phyloP scores from a whole-genome alignment of 1,284 basidiomycete species.

The Hypsizygus ulmarius region DNA sequence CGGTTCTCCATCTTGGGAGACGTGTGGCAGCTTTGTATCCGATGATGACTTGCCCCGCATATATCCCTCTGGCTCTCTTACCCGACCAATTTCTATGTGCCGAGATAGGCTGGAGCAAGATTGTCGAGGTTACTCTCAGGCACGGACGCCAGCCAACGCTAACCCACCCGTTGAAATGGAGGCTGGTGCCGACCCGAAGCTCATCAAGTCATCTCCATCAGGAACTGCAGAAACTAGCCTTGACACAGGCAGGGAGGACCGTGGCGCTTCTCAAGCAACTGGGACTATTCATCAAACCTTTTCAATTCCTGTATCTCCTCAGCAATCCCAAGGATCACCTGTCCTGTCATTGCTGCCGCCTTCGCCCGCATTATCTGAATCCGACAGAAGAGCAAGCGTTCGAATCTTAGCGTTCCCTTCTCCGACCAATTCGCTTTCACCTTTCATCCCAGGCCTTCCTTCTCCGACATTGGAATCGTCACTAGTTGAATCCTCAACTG shows the following conservation, averaged over 20 bases:
- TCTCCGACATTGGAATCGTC: conserved; percentile 16
- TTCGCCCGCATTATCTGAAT: conserved; percentile 3
- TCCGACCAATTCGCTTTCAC: conserved; percentile 15
- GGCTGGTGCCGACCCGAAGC: conserved; percentile 12
- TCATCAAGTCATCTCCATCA: conserved; percentile 16
- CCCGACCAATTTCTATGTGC: conserved; percentile 1
- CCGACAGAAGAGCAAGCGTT: conserved; percentile 1
- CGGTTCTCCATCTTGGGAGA: conserved; percentile 26
- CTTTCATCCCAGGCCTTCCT: conserved; percentile 15
- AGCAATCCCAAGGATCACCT: conserved; percentile 3
- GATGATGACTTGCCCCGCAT: conserved; percentile 7
- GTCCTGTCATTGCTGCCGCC: conserved; percentile 8
- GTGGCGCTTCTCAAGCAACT: conserved; percentile 6
- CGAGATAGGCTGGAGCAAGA: too few species aligned
- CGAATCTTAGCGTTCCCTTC: conserved; percentile 10
- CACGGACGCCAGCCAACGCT: background rate
- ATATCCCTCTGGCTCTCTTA: background rate
- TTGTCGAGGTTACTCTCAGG: too few species aligned
- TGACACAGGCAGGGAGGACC: conserved; percentile 5
- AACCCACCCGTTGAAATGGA: conserved; percentile 7
- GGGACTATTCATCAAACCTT: conserved; percentile 6
- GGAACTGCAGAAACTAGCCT: conserved; percentile 10
- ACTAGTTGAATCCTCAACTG: conserved; percentile 11
- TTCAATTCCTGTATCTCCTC: conserved; percentile 12
- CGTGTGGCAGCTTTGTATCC: conserved; percentile 21